These are phyloP conservation scores for Rusavskia elegans DNA, from an alignment of 495 filamentous ascomycete species.

Conservation along the genomic window DNA sequence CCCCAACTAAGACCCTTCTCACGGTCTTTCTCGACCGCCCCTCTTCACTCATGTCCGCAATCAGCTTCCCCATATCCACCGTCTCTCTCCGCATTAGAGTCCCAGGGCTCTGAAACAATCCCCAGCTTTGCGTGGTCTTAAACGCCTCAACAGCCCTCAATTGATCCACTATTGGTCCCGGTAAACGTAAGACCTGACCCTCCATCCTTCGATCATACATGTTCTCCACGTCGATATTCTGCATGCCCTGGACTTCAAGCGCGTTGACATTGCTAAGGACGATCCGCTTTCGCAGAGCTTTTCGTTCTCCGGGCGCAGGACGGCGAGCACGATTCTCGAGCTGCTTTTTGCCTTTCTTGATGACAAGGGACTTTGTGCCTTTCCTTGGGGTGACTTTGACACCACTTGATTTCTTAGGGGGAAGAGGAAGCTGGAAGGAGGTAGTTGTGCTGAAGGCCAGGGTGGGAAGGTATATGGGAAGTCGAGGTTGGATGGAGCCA, in stretches of 20 bases:
- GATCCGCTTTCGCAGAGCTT: conserved; percentile 71
- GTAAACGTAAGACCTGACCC: conserved; percentile 54
- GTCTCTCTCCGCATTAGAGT: conserved; percentile 61
- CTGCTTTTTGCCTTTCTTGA: conserved; percentile 23
- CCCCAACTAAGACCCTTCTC: conserved; percentile 56
- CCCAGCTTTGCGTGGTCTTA: conserved; percentile 82
- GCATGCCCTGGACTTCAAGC: conserved; percentile 49
- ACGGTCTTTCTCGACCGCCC: conserved; percentile 38
- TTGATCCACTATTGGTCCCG: conserved; percentile 54
- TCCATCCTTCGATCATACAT: conserved; percentile 35
- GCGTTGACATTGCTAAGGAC: conserved; percentile 90
- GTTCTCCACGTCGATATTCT: conserved; percentile 38
- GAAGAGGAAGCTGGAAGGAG: conserved; percentile 18
- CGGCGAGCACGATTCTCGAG: conserved; percentile 14
- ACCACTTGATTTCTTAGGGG: conserved; percentile 21
- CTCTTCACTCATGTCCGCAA: conserved; percentile 32
- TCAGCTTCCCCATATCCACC: conserved; percentile 45
- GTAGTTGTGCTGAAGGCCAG: conserved; percentile 19
- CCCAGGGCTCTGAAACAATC: conserved; percentile 64
- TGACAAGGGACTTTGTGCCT: conserved; percentile 22
- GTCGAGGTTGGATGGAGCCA: conserved; percentile 40
- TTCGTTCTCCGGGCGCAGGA: conserved; percentile 56
- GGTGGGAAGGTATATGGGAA: conserved; percentile 10
- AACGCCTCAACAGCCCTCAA: conserved; percentile 75
- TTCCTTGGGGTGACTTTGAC: background rate